These are phyloP conservation scores for Catunica adiposa DNA, from an alignment of 2,329 filamentous ascomycete species.

Conservation along the genomic window DNA sequence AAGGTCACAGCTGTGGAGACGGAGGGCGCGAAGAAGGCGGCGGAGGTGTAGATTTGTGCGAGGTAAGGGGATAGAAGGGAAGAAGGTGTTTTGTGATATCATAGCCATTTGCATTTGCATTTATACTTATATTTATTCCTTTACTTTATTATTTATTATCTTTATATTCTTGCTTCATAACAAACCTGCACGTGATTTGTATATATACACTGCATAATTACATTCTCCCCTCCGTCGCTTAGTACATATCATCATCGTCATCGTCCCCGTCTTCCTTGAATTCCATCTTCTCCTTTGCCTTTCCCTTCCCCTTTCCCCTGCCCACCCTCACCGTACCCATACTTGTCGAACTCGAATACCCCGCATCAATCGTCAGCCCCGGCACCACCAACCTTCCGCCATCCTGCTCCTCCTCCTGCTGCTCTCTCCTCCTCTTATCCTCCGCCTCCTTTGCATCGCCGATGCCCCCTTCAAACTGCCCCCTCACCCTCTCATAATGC, in stretches of 20 bases:
- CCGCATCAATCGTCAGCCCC: not conserved
- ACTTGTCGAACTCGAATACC: constrained; percentile 11
- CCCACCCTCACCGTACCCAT: constrained; percentile 4
- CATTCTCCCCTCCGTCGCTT: too few relatives aligned
- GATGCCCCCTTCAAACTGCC: constrained; percentile 54
- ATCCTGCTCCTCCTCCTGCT: constrained; percentile 13
- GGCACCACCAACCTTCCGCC: not conserved
- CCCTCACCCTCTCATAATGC: constrained; percentile 76
- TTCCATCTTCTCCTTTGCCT: constrained; percentile 18
- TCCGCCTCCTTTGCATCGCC: constrained; percentile 22
- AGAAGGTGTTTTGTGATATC: not conserved
- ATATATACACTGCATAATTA: not conserved
- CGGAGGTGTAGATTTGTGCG: not conserved
- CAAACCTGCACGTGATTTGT: not conserved
- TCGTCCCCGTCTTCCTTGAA: constrained; percentile 38
- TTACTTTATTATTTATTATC: not conserved
- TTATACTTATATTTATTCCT: not conserved
- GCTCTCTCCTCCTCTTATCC: constrained; percentile 25
- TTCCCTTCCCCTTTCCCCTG: constrained; percentile 17
- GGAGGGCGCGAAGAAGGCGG: not conserved
- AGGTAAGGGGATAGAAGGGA: not conserved
- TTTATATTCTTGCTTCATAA: not conserved
- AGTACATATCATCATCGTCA: constrained; percentile 42
- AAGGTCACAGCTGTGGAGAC: not conserved
- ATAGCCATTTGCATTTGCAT: constrained; percentile 4